Evolutionary conservation across 2,329 filamentous ascomycete species (phyloP).

Genomic region (Nothophoma quercina): DNA sequence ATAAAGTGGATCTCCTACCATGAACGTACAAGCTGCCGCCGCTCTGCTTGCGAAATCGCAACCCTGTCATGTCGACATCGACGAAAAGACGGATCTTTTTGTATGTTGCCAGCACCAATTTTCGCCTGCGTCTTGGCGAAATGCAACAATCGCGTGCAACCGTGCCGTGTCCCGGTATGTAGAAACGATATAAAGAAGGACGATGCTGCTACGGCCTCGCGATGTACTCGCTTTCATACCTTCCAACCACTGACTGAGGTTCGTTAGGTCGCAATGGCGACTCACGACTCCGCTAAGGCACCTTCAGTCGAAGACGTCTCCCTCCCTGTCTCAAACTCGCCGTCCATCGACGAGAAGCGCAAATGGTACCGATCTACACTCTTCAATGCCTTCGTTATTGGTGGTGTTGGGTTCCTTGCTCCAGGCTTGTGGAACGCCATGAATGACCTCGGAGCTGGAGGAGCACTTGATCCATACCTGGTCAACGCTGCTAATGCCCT

Average conservation of each 20-base stretch:
- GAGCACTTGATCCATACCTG: slow-evolving; percentile 60
- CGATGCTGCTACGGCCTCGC: neutral
- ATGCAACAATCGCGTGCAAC: slow-evolving; percentile 17
- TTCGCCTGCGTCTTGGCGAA: slow-evolving; percentile 10
- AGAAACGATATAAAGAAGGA: neutral
- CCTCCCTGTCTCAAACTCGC: slow-evolving; percentile 14
- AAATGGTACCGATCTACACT: slow-evolving; percentile 61
- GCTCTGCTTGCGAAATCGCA: slow-evolving; percentile 17
- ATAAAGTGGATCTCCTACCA: slow-evolving; percentile 9
- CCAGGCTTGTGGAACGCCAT: slow-evolving; percentile 65
- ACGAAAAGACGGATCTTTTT: slow-evolving; percentile 9
- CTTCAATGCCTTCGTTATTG: slow-evolving; percentile 63
- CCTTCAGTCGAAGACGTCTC: slow-evolving; percentile 21
- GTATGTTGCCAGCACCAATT: slow-evolving; percentile 4
- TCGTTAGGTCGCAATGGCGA: slow-evolving; percentile 13
- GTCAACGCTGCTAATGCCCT: slow-evolving; percentile 63
- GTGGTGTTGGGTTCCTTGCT: slow-evolving; percentile 60
- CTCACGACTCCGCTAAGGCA: slow-evolving; percentile 13
- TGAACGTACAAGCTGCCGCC: slow-evolving; percentile 11
- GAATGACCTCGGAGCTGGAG: slow-evolving; percentile 62
- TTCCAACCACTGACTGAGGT: neutral
- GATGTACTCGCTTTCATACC: neutral
- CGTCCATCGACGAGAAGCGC: slow-evolving; percentile 13
- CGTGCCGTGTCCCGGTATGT: neutral
- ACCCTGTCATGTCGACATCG: slow-evolving; percentile 25